Evolutionary conservation across 1,284 basidiomycete species (phyloP).

Genomic region (Porphyrellus sp.): DNA sequence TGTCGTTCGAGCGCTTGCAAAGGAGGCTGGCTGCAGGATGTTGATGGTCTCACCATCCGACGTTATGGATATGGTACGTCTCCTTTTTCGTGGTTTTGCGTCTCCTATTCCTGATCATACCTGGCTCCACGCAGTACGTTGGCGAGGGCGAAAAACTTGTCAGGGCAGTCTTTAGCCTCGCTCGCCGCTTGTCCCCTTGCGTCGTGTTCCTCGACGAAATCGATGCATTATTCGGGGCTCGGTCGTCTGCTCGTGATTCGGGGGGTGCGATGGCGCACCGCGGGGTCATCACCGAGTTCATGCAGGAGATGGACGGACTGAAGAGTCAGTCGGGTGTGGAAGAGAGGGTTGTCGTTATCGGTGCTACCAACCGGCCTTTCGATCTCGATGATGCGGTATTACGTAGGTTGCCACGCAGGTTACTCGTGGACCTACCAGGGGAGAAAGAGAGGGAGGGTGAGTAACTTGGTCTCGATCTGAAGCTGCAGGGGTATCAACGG

Average conservation of each 20-base stretch:
- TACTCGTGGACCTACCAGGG: slow-evolving; percentile 84
- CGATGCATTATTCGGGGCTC: slow-evolving; percentile 89
- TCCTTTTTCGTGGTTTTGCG: neutral
- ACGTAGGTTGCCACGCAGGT: slow-evolving; percentile 75
- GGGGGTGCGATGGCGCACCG: slow-evolving; percentile 83
- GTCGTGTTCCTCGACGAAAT: slow-evolving; percentile 97
- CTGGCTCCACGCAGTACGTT: slow-evolving; percentile 63
- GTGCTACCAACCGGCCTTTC: slow-evolving; percentile 89
- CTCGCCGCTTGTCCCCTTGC: slow-evolving; percentile 84
- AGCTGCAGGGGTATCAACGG: neutral
- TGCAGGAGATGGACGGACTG: slow-evolving; percentile 98
- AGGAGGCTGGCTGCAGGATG: slow-evolving; percentile 89
- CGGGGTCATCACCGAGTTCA: slow-evolving; percentile 88
- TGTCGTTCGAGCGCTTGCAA: slow-evolving; percentile 86
- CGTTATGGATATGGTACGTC: slow-evolving; percentile 81
- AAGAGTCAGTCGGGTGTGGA: slow-evolving; percentile 65
- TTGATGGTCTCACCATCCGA: slow-evolving; percentile 80
- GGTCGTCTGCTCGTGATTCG: slow-evolving; percentile 76
- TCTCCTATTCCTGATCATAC: slow-evolving; percentile 3
- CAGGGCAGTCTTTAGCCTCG: slow-evolving; percentile 86
- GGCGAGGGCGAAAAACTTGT: slow-evolving; percentile 96
- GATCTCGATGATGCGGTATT: slow-evolving; percentile 85
- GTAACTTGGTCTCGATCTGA: slow-evolving; percentile 18
- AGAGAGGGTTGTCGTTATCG: slow-evolving; percentile 87
- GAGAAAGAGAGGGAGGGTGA: slow-evolving; percentile 77